Evolutionary conservation across 768 basidiomycete species (phyloP).

Genomic region (Kwoniella heveanensis): DNA sequence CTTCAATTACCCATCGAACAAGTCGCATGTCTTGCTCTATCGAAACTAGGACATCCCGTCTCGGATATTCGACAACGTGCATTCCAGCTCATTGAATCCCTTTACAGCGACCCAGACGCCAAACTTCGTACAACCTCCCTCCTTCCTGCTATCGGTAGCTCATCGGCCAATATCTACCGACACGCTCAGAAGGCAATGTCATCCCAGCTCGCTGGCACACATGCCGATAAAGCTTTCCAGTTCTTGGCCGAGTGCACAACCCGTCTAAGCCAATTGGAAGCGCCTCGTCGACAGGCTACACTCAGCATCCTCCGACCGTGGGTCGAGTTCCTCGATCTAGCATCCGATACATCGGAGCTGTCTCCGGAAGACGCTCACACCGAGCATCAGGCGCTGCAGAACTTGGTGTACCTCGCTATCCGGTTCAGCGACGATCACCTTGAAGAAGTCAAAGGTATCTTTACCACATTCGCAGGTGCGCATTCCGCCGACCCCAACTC

Average conservation of each 20-base stretch:
- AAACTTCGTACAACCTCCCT: conserved; percentile 71
- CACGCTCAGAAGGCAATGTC: conserved; percentile 77
- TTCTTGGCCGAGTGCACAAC: conserved; percentile 72
- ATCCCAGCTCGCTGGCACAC: conserved; percentile 75
- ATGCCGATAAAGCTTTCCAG: conserved; percentile 64
- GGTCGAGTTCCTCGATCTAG: conserved; percentile 73
- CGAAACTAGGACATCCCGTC: conserved; percentile 78
- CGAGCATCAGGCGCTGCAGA: conserved; percentile 66
- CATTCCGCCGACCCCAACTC: conserved; percentile 60
- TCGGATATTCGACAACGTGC: conserved; percentile 70
- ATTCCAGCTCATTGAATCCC: conserved; percentile 62
- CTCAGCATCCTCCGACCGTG: conserved; percentile 81
- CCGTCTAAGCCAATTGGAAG: conserved; percentile 69
- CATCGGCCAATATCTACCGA: conserved; percentile 73
- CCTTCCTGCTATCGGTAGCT: conserved; percentile 71
- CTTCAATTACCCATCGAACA: conserved; percentile 75
- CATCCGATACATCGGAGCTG: conserved; percentile 60
- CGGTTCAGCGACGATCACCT: conserved; percentile 73
- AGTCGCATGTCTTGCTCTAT: conserved; percentile 72
- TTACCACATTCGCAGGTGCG: conserved; percentile 74
- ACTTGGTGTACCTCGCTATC: conserved; percentile 79
- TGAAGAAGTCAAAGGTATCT: conserved; percentile 77
- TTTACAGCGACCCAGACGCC: conserved; percentile 20
- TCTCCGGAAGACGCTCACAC: conserved; percentile 62
- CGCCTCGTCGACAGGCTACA: conserved; percentile 62